Percentiles rank a stretch among this genome's conserved stretches.
These are phyloP conservation scores for Sporisorium scitamineum DNA, from an alignment of 1,284 basidiomycete species.

Conservation along the genomic window DNA sequence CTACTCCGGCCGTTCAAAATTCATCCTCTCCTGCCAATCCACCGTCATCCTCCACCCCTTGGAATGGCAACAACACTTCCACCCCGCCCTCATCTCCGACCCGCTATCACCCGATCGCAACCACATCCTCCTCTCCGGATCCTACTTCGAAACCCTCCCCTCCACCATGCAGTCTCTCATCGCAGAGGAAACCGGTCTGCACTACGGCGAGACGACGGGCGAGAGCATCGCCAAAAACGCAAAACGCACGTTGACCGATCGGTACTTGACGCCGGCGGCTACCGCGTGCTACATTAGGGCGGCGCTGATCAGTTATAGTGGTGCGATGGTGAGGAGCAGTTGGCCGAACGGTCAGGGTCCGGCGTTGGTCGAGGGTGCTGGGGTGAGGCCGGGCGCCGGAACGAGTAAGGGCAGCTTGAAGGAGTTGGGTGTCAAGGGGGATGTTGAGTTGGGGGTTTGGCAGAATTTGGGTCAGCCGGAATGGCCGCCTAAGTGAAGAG, in stretches of 20 bases:
- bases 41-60: slow-evolving; percentile 48
- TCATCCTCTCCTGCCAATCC: slow-evolving; percentile 43
- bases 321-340: slow-evolving; percentile 10
- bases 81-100: slow-evolving; percentile 43
- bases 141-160: slow-evolving; percentile 28
- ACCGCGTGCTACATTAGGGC: slow-evolving; percentile 52
- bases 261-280: slow-evolving; percentile 50
- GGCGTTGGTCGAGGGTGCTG: slow-evolving; percentile 16
- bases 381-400: slow-evolving; percentile 45
- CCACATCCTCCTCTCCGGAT: slow-evolving; percentile 13
- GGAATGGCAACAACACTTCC: slow-evolving; percentile 60
- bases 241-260: slow-evolving; percentile 38
- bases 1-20: slow-evolving; percentile 56
- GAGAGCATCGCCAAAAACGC: slow-evolving; percentile 29
- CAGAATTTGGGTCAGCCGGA: slow-evolving; percentile 46
- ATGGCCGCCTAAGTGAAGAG: slow-evolving; percentile 41
- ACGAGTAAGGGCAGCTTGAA: slow-evolving; percentile 44
- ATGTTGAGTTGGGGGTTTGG: slow-evolving; percentile 57
- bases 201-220: slow-evolving; percentile 15
- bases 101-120: slow-evolving; percentile 24
- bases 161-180: slow-evolving; percentile 15
- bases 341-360: slow-evolving; percentile 28
- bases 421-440: slow-evolving; percentile 41
- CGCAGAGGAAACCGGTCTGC: slow-evolving; percentile 8
- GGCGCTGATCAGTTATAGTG: slow-evolving; percentile 37